A percentile compares a stretch with the other conserved stretches of the same genome.
These are phyloP conservation scores for Capsella rubella DNA, from an alignment of 441 rosid species.

Conservation along the genomic window DNA sequence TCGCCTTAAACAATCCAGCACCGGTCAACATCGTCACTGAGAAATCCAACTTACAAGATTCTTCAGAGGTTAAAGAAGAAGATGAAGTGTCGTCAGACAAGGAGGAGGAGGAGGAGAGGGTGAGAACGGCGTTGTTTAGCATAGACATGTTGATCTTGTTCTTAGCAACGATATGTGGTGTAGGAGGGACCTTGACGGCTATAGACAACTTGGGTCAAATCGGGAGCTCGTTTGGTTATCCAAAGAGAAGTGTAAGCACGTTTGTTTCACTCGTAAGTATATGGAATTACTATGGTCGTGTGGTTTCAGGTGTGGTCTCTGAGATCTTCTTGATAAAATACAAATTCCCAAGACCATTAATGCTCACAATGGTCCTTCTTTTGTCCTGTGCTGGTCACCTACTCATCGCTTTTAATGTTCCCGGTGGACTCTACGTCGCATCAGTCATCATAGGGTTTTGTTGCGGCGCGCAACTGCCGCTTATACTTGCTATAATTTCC, in stretches of 20 bases:
- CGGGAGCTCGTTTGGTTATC: constrained; percentile 70
- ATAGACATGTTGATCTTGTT: constrained; percentile 73
- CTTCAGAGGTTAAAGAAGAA: constrained; percentile 21
- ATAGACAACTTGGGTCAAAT: constrained; percentile 85
- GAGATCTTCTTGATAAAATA: constrained; percentile 63
- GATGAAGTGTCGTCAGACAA: constrained; percentile 14
- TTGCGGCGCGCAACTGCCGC: constrained; percentile 78
- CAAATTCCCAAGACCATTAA: constrained; percentile 63
- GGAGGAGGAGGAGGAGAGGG: constrained; percentile 15
- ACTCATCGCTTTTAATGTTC: constrained; percentile 64
- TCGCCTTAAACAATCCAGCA: constrained; percentile 44
- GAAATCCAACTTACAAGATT: constrained; percentile 30
- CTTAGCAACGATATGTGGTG: constrained; percentile 65
- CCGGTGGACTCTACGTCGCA: constrained; percentile 69
- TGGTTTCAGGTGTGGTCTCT: constrained; percentile 66
- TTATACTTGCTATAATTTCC: constrained; percentile 68
- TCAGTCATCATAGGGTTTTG: constrained; percentile 79
- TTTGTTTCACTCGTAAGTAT: constrained; percentile 84
- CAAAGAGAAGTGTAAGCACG: constrained; percentile 61
- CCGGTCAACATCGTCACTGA: constrained; percentile 52
- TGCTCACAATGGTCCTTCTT: constrained; percentile 58
- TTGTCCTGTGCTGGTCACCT: constrained; percentile 70
- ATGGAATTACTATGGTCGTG: constrained; percentile 86
- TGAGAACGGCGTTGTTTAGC: constrained; percentile 57
- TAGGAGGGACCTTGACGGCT: constrained; percentile 72